phyloP scores from a whole-genome alignment of 805 yeast genomes.

The Ogataea minuta region DNA sequence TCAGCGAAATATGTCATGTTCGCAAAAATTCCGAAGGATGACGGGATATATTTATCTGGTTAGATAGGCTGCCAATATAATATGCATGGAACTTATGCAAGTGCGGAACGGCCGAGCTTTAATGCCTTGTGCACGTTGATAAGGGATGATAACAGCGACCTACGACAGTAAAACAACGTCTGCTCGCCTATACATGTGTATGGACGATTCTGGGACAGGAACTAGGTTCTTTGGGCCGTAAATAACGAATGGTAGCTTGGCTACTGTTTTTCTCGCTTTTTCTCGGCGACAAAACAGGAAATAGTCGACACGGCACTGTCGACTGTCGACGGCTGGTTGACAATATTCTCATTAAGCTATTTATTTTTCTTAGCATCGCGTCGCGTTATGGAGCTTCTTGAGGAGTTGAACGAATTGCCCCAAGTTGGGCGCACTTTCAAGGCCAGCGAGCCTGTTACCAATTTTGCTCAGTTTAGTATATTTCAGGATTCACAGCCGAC shows the following conservation, averaged over 20 bases:
- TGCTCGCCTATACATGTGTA: too few relatives aligned
- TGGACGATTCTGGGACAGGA: too few relatives aligned
- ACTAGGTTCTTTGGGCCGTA: too few relatives aligned
- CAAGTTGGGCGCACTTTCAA: constrained; percentile 7
- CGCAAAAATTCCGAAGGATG: not conserved
- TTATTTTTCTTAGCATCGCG: constrained; percentile 5
- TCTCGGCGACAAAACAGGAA: not conserved
- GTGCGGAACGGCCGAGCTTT: not conserved
- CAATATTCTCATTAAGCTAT: not conserved
- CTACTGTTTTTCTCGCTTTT: too few relatives aligned
- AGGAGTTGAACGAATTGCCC: constrained; percentile 21
- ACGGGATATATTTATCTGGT: constrained; percentile 1
- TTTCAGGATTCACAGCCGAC: constrained; percentile 1
- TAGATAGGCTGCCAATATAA: not conserved
- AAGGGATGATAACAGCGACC: not conserved
- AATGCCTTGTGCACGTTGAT: too few relatives aligned
- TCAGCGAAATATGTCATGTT: constrained; percentile 11
- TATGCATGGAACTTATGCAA: constrained; percentile 2
- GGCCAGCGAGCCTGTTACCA: constrained; percentile 4
- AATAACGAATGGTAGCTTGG: too few relatives aligned
- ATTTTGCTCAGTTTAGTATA: constrained; percentile 7
- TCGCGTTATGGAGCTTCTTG: constrained; percentile 24
- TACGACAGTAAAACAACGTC: too few relatives aligned
- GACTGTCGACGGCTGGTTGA: constrained; percentile 1
- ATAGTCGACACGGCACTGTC: constrained; percentile 3